phyloP scores from a whole-genome alignment of 805 yeast genomes.

The Wickerhamomyces xylosicus region DNA sequence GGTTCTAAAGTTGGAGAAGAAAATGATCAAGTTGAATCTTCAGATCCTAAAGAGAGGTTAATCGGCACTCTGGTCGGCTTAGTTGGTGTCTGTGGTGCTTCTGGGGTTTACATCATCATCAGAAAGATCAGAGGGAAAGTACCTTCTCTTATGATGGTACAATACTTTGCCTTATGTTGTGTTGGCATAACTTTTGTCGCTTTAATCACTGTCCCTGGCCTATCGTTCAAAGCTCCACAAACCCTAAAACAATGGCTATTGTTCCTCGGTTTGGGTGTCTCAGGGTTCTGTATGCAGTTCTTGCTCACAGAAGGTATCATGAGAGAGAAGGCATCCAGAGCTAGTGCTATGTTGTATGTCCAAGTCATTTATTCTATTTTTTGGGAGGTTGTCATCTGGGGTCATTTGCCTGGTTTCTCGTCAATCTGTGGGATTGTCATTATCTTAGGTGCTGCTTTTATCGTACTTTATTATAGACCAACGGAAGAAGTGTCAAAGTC shows the following conservation, averaged over 20 bases:
- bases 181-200: slow-evolving; percentile 43
- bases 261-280: slow-evolving; percentile 50
- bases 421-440: slow-evolving; percentile 61
- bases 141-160: slow-evolving; percentile 72
- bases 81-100: slow-evolving; percentile 60
- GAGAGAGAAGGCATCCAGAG: slow-evolving; percentile 68
- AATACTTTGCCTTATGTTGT: slow-evolving; percentile 60
- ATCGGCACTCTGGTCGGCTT: slow-evolving; percentile 56
- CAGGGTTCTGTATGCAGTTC: slow-evolving; percentile 80
- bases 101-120: slow-evolving; percentile 57
- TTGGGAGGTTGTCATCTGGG: slow-evolving; percentile 66
- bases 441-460: slow-evolving; percentile 54
- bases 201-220: slow-evolving; percentile 44
- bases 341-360: slow-evolving; percentile 65
- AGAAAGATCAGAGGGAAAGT: slow-evolving; percentile 69
- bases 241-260: slow-evolving; percentile 57
- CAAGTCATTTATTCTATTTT: slow-evolving; percentile 69
- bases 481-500: too few species aligned
- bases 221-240: slow-evolving; percentile 51
- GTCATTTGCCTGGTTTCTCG: slow-evolving; percentile 60
- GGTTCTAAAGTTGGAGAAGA: slow-evolving; percentile 26
- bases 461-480: slow-evolving; percentile 46
- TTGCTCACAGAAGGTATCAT: slow-evolving; percentile 75
- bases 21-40: slow-evolving; percentile 34
- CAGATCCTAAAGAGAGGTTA: slow-evolving; percentile 44